Base-by-base conservation (phyloP, 2,329 filamentous ascomycete species). In the Epichloe glyceriae region DNA sequence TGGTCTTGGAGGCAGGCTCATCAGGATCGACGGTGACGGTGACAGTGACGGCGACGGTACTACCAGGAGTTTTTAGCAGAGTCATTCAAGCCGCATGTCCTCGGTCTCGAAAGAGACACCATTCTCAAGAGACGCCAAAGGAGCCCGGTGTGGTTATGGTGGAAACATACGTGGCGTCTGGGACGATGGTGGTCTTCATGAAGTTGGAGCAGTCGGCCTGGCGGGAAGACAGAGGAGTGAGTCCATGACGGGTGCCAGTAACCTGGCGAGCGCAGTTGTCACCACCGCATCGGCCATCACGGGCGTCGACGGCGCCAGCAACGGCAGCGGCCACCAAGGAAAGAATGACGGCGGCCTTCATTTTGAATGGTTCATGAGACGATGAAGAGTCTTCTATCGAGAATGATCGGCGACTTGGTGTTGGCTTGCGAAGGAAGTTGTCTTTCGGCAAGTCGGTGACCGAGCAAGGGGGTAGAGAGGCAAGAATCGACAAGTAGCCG, bases 241-340 rank as follows among this genome's bases (percentile, higher is more conserved):
- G 64, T 38, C 67, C 67, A 17, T 54, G 57, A 22, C 68, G 64
- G 50, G 69, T 72, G 52, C 70, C 70, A 41, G 70, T 72, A 53
- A 73, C 66, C 52, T 69, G 67, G 46, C 70, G 68, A 62, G 70
- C 70, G 64, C 70, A 73, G 65, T 72, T 73, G 65, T 73, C 69
- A 58, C 65, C 68, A 19, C 53, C 53, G 46, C 56, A 58, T 53
- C 61, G 55, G 60, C 67, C 71, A 52, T 54, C 57, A 52, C 67
- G 68, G 55, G 59, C 56, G 51, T 67, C 62, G 35, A 70, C 52
- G 50, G 63, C 59, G 58, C 60, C 59, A 50, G 65, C 68, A 46
- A 67, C 56, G 56, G 64, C 68, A 49, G 64, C 57, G 54, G 64
- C 65, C 53, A 62, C 64, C 51, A 70, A 58, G 44, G 65, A 65